These are phyloP conservation scores for Diphasiastrum complanatum DNA, from an alignment of 83 land plant species.

Conservation along the genomic window DNA sequence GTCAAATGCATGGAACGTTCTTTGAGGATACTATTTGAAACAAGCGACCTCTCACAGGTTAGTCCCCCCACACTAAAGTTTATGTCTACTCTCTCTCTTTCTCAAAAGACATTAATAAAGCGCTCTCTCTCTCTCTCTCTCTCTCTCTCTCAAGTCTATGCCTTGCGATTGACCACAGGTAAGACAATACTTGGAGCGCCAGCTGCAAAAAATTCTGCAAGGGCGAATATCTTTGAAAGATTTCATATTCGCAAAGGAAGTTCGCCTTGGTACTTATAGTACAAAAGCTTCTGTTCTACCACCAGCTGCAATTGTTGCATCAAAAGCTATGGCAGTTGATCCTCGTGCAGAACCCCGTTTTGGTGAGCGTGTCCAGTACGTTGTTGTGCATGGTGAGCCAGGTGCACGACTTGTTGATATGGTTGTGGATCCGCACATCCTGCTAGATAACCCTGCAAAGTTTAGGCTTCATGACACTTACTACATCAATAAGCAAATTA, in stretches of 20 bases:
- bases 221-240: slow-evolving; percentile 72
- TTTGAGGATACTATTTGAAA: slow-evolving; percentile 65
- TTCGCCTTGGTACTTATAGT: slow-evolving; percentile 86
- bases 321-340: slow-evolving; percentile 79
- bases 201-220: slow-evolving; percentile 70
- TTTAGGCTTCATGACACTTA: slow-evolving; percentile 74
- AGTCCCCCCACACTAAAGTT: too few relatives aligned
- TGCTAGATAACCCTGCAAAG: slow-evolving; percentile 48
- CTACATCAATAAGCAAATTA: slow-evolving; percentile 92
- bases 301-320: slow-evolving; percentile 92
- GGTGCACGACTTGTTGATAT: slow-evolving; percentile 86
- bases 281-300: slow-evolving; percentile 59
- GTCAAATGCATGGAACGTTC: slow-evolving; percentile 76
- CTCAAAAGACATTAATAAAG: too few relatives aligned
- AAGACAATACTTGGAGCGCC: slow-evolving; percentile 67
- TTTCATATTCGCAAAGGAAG: slow-evolving; percentile 94
- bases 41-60: slow-evolving; percentile 62
- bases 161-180: slow-evolving; percentile 36
- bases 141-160: background rate
- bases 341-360: slow-evolving; percentile 89
- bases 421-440: slow-evolving; percentile 77
- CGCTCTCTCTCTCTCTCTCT: too few relatives aligned
- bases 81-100: too few relatives aligned
- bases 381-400: slow-evolving; percentile 88
- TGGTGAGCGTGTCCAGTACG: slow-evolving; percentile 84